Evolutionary conservation across 176 grass and related monocot genomes (phyloP).

Genomic region (Musa beccarii): DNA sequence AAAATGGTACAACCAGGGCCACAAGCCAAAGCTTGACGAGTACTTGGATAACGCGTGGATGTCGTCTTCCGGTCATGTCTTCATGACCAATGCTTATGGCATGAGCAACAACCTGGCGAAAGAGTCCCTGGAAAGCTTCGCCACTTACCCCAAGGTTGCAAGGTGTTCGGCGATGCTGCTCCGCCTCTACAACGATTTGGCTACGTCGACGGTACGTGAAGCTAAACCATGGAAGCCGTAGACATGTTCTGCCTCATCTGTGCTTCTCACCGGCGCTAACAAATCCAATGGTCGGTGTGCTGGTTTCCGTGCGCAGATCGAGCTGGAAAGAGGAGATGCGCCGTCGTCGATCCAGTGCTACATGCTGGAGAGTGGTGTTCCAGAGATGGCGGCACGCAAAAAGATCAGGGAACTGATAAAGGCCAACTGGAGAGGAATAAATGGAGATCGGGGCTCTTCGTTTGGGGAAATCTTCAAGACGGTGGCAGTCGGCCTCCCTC

Average conservation of each 20-base stretch:
- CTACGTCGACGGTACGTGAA: constrained; percentile 13
- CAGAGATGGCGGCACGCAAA: constrained; percentile 5
- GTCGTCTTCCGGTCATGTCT: not conserved
- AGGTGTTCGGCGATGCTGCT: not conserved
- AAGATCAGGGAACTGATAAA: constrained; percentile 17
- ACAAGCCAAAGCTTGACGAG: constrained; percentile 19
- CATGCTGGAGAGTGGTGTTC: constrained; percentile 16
- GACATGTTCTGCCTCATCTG: too few species aligned
- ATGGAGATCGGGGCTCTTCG: constrained; percentile 6
- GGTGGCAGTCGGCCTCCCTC: not conserved
- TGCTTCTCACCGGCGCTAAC: too few species aligned
- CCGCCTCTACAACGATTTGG: constrained; percentile 25
- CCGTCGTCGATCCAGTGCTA: constrained; percentile 26
- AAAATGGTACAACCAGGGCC: constrained; percentile 22
- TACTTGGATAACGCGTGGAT: constrained; percentile 25
- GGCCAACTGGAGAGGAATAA: constrained; percentile 10
- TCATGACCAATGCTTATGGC: constrained; percentile 5
- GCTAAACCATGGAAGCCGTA: too few species aligned
- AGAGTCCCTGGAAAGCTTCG: constrained; percentile 13
- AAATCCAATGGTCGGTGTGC: too few species aligned
- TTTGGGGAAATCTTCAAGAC: constrained; percentile 11
- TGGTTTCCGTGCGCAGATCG: not conserved
- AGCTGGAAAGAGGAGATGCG: constrained; percentile 20
- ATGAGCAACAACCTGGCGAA: not conserved
- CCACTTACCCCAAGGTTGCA: not conserved